These are phyloP conservation scores for Magnolia changhungtana DNA, from an alignment of 164 flowering plant genomes.

Conservation along the genomic window DNA sequence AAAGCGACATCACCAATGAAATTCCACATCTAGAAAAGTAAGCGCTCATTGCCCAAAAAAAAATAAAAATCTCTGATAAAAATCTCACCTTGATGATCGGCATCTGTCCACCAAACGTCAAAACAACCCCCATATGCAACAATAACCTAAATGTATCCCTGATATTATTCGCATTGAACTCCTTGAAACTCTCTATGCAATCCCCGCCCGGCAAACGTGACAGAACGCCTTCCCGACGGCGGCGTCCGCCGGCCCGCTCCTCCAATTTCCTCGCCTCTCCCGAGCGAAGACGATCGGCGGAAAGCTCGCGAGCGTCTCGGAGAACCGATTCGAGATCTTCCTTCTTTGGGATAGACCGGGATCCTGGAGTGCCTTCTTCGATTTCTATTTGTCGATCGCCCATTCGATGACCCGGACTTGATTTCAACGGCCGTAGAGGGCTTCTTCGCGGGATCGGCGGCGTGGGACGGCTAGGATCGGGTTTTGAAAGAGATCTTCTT, in stretches of 20 bases:
- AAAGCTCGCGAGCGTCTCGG: slow-evolving; percentile 24
- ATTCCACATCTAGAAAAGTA: no score
- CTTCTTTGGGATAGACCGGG: slow-evolving; percentile 25
- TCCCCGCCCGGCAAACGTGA: slow-evolving; percentile 54
- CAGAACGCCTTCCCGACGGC: slow-evolving; percentile 48
- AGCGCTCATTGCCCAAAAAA: no score
- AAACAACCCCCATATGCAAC: no score
- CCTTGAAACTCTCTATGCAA: slow-evolving; percentile 54
- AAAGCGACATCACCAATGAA: no score
- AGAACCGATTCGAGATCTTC: slow-evolving; percentile 32
- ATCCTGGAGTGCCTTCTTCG: slow-evolving; percentile 25
- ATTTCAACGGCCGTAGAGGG: neutral
- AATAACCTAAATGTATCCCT: no score
- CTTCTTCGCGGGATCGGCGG: slow-evolving; percentile 10
- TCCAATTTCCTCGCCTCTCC: slow-evolving; percentile 52
- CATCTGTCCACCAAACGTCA: no score
- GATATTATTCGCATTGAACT: no score
- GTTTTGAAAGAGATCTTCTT: neutral
- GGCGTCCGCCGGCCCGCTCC: slow-evolving; percentile 39
- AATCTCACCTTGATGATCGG: no score
- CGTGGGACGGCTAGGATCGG: slow-evolving; percentile 3
- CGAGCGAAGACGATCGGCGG: slow-evolving; percentile 49
- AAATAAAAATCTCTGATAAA: no score
- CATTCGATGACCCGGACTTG: slow-evolving; percentile 18
- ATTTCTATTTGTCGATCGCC: slow-evolving; percentile 26